These are phyloP conservation scores for Baorangia bicolor DNA, from an alignment of 768 basidiomycete genomes.

Conservation along the genomic window DNA sequence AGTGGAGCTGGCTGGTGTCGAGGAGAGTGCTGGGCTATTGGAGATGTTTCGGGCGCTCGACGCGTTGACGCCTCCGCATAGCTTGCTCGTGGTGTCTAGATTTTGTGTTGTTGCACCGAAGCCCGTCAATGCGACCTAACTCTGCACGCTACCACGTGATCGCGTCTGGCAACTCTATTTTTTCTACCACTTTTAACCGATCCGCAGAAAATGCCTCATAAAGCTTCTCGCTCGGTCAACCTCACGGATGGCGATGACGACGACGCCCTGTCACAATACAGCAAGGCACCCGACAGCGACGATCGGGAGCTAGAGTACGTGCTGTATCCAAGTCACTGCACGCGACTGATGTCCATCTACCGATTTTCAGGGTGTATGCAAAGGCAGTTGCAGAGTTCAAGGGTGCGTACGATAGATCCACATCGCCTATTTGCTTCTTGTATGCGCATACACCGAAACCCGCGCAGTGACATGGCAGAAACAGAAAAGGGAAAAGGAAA, in stretches of 20 bases:
- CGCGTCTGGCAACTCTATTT: not conserved
- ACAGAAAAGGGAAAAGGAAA: conserved; percentile 28
- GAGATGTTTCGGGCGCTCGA: conserved; percentile 24
- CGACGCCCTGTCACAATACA: conserved; percentile 16
- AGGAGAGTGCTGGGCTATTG: conserved; percentile 13
- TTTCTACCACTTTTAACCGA: not conserved
- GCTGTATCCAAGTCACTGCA: not conserved
- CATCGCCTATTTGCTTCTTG: not conserved
- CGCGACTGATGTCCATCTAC: not conserved
- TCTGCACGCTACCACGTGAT: conserved; percentile 20
- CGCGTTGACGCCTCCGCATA: conserved; percentile 29
- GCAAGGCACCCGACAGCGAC: conserved; percentile 23
- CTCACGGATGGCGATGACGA: conserved; percentile 14
- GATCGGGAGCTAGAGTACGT: conserved; percentile 29
- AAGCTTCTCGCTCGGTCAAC: conserved; percentile 7
- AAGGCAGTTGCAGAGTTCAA: conserved; percentile 34
- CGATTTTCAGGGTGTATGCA: conserved; percentile 24
- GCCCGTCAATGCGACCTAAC: not conserved
- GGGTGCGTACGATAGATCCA: conserved; percentile 13
- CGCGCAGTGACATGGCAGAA: conserved; percentile 33
- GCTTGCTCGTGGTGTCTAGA: conserved; percentile 29
- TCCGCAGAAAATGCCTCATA: conserved; percentile 13
- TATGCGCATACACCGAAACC: not conserved
- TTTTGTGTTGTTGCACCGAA: conserved; percentile 21
- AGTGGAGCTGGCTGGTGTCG: conserved; percentile 25